Evolutionary conservation across 2,329 filamentous ascomycete genomes (phyloP).

Genomic region (Clarireedia paspali): DNA sequence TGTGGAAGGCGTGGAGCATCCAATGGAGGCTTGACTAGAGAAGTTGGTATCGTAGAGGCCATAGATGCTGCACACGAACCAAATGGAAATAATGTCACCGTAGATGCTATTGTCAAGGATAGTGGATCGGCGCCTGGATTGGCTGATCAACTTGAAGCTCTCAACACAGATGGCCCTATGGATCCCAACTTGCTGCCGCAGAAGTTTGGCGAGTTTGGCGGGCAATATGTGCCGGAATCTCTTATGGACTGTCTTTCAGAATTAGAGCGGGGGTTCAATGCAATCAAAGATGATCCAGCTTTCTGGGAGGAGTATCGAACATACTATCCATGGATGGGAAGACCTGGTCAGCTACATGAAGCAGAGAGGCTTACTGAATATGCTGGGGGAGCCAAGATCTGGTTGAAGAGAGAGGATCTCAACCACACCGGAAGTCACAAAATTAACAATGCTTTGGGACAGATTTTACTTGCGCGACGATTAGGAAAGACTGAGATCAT

Average conservation of each 20-base stretch:
- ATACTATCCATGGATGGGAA: conserved; percentile 96
- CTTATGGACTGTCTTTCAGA: conserved; percentile 94
- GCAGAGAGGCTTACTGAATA: conserved; percentile 83
- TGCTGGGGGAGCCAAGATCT: conserved; percentile 90
- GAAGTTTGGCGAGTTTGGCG: conserved; percentile 91
- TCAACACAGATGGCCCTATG: conserved; percentile 46
- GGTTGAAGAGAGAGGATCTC: conserved; percentile 93
- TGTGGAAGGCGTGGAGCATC: conserved; percentile 45
- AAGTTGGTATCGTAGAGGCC: conserved; percentile 64
- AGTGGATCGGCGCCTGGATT: conserved; percentile 21
- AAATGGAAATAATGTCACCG: conserved; percentile 52
- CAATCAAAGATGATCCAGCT: conserved; percentile 74
- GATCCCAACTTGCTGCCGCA: conserved; percentile 59
- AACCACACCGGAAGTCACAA: conserved; percentile 99
- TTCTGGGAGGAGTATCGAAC: conserved; percentile 98
- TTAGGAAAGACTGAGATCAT: conserved; percentile 96
- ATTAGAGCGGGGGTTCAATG: conserved; percentile 84
- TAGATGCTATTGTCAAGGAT: conserved; percentile 56
- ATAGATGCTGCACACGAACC: conserved; percentile 53
- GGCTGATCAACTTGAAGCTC: conserved; percentile 57
- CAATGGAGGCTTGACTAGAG: conserved; percentile 39
- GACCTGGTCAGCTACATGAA: conserved; percentile 83
- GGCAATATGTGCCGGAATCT: conserved; percentile 94
- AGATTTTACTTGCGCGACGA: conserved; percentile 76
- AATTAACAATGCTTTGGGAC: conserved; percentile 97